These are phyloP conservation scores for Aspergillus asperescens DNA, from an alignment of 495 filamentous ascomycete species.

Conservation along the genomic window DNA sequence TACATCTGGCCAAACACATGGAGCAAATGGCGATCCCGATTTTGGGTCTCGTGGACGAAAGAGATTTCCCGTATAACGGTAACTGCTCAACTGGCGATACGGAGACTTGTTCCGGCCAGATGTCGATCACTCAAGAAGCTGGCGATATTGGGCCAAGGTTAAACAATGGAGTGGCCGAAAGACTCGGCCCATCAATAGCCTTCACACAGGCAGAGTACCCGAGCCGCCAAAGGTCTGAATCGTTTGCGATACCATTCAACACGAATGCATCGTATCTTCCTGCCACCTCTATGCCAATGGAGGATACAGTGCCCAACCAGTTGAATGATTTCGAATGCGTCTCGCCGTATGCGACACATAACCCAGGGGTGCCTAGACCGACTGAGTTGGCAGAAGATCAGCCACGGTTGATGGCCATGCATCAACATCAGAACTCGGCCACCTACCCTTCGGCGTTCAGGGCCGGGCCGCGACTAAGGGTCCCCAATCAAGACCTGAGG, in stretches of 20 bases:
- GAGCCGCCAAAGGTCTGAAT: slow-evolving; percentile 16
- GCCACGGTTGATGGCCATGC: slow-evolving; percentile 19
- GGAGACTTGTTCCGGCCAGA: slow-evolving; percentile 7
- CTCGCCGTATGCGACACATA: slow-evolving; percentile 3
- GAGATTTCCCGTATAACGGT: slow-evolving; percentile 18
- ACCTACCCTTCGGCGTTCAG: slow-evolving; percentile 40
- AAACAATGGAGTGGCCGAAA: slow-evolving; percentile 6
- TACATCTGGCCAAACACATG: slow-evolving; percentile 96
- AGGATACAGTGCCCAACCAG: slow-evolving; percentile 26
- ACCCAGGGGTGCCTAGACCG: slow-evolving; percentile 9
- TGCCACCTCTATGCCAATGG: slow-evolving; percentile 22
- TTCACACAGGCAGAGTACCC: slow-evolving; percentile 21
- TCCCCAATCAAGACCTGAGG: slow-evolving; percentile 21
- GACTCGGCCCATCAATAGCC: slow-evolving; percentile 9
- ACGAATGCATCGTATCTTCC: slow-evolving; percentile 11
- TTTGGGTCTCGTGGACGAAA: slow-evolving; percentile 58
- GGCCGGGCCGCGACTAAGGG: slow-evolving; percentile 22
- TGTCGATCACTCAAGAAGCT: slow-evolving; percentile 8
- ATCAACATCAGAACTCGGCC: slow-evolving; percentile 27
- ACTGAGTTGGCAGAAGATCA: slow-evolving; percentile 12
- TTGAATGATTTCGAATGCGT: slow-evolving; percentile 19
- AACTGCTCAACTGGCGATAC: slow-evolving; percentile 8
- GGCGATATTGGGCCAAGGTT: slow-evolving; percentile 7
- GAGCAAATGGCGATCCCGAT: slow-evolving; percentile 87
- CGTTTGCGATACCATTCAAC: slow-evolving; percentile 11